These are phyloP conservation scores for Colletotrichum kahawae DNA, from an alignment of 2,329 filamentous ascomycete genomes.

Conservation along the genomic window DNA sequence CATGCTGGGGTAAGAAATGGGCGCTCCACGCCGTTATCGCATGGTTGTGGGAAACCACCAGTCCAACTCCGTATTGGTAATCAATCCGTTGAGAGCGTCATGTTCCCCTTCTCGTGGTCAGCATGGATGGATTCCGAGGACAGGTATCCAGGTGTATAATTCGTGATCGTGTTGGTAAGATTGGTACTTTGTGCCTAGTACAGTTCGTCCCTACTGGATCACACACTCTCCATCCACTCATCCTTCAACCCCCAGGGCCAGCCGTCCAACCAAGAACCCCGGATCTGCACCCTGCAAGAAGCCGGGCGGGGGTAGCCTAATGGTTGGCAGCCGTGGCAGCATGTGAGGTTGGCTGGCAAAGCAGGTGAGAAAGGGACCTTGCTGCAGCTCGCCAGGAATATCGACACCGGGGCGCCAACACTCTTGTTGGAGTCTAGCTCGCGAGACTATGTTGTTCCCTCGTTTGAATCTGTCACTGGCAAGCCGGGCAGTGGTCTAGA, in stretches of 20 bases:
- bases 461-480: background rate
- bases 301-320: background rate
- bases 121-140: background rate
- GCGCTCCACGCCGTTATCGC: background rate
- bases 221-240: background rate
- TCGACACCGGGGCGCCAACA: background rate
- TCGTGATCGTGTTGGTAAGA: background rate
- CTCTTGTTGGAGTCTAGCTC: background rate
- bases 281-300: conserved; percentile 17
- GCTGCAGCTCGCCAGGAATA: conserved; percentile 7
- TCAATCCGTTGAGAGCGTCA: background rate
- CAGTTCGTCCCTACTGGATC: background rate
- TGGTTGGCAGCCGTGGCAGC: background rate
- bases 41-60: background rate
- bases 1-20: background rate
- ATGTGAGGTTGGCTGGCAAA: background rate
- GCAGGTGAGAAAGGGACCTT: background rate
- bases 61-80: background rate
- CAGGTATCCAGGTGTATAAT: background rate
- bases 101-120: background rate
- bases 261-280: conserved; percentile 4
- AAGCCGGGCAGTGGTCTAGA: background rate
- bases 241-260: background rate
- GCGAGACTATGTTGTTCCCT: background rate
- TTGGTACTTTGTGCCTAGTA: background rate